phyloP scores from a whole-genome alignment of 2,329 filamentous ascomycete species.

The Xylaria hypoxylon region DNA sequence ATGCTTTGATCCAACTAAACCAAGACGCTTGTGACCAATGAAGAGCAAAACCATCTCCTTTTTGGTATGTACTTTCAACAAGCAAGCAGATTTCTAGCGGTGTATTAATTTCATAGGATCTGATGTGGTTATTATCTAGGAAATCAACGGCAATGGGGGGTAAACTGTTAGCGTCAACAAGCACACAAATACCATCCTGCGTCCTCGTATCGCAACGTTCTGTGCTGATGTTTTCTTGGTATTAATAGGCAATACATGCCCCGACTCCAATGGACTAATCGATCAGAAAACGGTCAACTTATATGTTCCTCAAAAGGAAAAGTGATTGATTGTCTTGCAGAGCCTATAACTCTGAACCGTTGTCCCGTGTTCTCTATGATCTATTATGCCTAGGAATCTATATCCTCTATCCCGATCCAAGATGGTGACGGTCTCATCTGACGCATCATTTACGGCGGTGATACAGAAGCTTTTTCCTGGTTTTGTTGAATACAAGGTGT shows the following conservation, averaged over 20 bases:
- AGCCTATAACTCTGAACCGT: background rate
- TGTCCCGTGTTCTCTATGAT: background rate
- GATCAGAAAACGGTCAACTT: background rate
- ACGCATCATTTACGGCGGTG: background rate
- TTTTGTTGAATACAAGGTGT: background rate
- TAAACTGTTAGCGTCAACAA: background rate
- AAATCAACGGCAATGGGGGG: background rate
- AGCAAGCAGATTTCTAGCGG: background rate
- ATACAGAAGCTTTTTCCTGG: background rate
- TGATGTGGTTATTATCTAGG: background rate
- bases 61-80: background rate
- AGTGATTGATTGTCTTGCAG: background rate
- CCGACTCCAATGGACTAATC: background rate
- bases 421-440: background rate
- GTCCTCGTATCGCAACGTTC: background rate
- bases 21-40: background rate
- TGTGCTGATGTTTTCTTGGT: background rate
- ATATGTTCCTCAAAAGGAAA: background rate
- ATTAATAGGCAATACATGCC: background rate
- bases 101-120: background rate
- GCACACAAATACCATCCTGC: background rate
- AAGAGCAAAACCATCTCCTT: background rate
- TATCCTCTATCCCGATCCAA: slow-evolving; percentile 5
- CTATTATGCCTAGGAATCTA: slow-evolving; percentile 7
- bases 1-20: background rate